Evolutionary conservation across 2,329 filamentous ascomycete species (phyloP).

Genomic region (Lasiodiplodia hormozganensis): DNA sequence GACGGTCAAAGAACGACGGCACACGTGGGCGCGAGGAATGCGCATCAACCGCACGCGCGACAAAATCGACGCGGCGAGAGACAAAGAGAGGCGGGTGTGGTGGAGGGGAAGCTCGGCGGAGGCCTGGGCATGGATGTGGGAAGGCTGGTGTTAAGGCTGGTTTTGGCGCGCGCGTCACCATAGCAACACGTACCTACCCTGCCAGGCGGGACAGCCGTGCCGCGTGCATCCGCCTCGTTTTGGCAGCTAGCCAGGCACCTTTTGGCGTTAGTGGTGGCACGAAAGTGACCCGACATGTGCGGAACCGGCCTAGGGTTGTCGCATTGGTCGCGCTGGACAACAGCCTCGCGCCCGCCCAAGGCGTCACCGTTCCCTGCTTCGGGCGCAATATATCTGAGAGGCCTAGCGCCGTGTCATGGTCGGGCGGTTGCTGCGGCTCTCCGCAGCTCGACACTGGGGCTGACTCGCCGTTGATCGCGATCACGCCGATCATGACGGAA

Average conservation of each 20-base stretch:
- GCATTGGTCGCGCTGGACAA: slow-evolving; percentile 15
- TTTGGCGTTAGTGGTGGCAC: slow-evolving; percentile 8
- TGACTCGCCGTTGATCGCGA: slow-evolving; percentile 1
- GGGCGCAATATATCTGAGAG: neutral
- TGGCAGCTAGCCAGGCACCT: slow-evolving; percentile 10
- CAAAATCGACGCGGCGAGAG: neutral
- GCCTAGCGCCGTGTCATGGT: neutral
- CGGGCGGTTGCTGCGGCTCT: slow-evolving; percentile 4
- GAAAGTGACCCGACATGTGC: neutral
- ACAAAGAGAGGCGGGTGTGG: slow-evolving; percentile 7
- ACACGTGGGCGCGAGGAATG: slow-evolving; percentile 15
- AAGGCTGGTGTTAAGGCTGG: slow-evolving; percentile 21
- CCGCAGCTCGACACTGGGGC: neutral
- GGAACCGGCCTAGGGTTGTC: slow-evolving; percentile 5
- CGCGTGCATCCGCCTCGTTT: neutral
- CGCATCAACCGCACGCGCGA: neutral
- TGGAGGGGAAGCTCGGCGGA: neutral
- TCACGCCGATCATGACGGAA: slow-evolving; percentile 18
- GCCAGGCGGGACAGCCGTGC: slow-evolving; percentile 16
- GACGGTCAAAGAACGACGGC: slow-evolving; percentile 24
- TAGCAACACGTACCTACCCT: slow-evolving; percentile 14
- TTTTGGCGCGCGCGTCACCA: slow-evolving; percentile 6
- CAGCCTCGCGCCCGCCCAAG: neutral
- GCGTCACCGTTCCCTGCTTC: neutral
- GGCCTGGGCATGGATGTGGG: slow-evolving; percentile 5